These are phyloP conservation scores for sorghum (Sorghum bicolor) DNA, from an alignment of 176 grass and related monocot genomes.

Conservation along the genomic window Sorghum_bicolor_NCBIv3 NC_012870.2:78263501-78264000, in stretches of 20 bases:
- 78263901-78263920: not conserved
- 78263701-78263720: not conserved
- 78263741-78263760: not conserved
- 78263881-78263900: not conserved
- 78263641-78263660: not conserved
- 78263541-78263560: conserved; percentile 70
- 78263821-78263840: not conserved
- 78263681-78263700: not conserved
- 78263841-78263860: not conserved
- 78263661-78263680: no score
- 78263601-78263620: not conserved
- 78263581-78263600: conserved; percentile 34
- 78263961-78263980: conserved; percentile 20
- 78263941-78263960: not conserved
- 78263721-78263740: not conserved
- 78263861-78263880: not conserved
- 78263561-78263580: conserved; percentile 98
- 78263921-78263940: conserved; percentile 6
- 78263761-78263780: not conserved
- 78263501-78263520: conserved; percentile 93
- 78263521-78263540: conserved; percentile 84
- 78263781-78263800: not conserved
- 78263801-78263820: not conserved
- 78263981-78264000: conserved; percentile 1
- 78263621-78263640: conserved; percentile 28